A percentile compares a stretch with the other conserved stretches of the same genome.
phyloP scores from a whole-genome alignment of 805 yeast species.

The Metschnikowia orientalis region DNA sequence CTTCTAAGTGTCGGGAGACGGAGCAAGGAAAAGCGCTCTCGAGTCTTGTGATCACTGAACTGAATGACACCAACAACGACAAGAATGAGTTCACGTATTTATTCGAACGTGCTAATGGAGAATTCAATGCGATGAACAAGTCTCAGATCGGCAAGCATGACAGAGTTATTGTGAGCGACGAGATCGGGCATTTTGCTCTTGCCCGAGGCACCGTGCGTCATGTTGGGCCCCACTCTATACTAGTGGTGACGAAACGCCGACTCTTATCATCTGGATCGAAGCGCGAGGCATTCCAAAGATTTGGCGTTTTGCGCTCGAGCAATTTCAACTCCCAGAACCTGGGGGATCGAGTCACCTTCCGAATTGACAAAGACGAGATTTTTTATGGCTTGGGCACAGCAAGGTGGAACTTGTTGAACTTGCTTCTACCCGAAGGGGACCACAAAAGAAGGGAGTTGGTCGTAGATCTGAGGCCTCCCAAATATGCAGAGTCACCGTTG shows the following conservation, averaged over 20 bases:
- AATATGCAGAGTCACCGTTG: conserved; percentile 27
- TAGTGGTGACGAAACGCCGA: conserved; percentile 51
- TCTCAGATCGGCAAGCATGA: conserved; percentile 58
- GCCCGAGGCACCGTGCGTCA: conserved; percentile 55
- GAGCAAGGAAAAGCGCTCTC: conserved; percentile 58
- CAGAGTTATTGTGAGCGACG: conserved; percentile 72
- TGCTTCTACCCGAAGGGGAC: conserved; percentile 55
- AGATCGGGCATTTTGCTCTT: conserved; percentile 69
- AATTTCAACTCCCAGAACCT: conserved; percentile 6
- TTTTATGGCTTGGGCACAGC: conserved; percentile 73
- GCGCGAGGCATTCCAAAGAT: conserved; percentile 36
- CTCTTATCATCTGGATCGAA: conserved; percentile 42
- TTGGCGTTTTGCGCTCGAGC: conserved; percentile 14
- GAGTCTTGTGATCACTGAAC: conserved; percentile 38
- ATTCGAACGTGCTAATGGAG: conserved; percentile 35
- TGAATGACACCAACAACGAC: conserved; percentile 20
- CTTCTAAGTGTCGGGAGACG: conserved; percentile 56
- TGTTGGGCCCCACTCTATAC: conserved; percentile 41
- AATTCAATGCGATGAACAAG: conserved; percentile 19
- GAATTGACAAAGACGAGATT: conserved; percentile 79
- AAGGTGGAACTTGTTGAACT: conserved; percentile 65
- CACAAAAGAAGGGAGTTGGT: conserved; percentile 41
- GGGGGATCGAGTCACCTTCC: conserved; percentile 29
- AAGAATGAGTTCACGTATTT: conserved; percentile 40
- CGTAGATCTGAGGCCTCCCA: conserved; percentile 52